Evolutionary conservation across 768 basidiomycete genomes (phyloP).

Genomic region (Pulveroboletus sp.): DNA sequence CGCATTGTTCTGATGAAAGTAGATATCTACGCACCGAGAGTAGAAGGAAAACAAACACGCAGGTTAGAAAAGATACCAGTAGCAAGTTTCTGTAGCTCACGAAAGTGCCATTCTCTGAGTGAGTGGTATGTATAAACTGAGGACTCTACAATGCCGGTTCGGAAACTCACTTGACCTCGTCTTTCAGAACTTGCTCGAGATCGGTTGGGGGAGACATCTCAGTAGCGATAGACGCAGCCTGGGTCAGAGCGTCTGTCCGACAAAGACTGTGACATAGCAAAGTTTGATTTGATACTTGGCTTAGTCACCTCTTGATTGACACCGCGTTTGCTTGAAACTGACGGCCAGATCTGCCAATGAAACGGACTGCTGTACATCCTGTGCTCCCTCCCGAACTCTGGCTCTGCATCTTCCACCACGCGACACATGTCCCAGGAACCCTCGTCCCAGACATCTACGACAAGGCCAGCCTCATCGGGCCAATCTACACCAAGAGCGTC

Average conservation of each 20-base stretch:
- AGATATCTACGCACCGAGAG: constrained; percentile 52
- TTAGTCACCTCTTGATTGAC: too few relatives aligned
- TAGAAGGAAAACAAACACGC: neutral
- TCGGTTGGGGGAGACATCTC: constrained; percentile 45
- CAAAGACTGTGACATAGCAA: too few relatives aligned
- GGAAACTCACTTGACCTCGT: constrained; percentile 57
- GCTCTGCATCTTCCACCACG: constrained; percentile 21
- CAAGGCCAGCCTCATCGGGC: constrained; percentile 10
- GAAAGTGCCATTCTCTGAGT: constrained; percentile 75
- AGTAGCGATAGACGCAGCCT: too few relatives aligned
- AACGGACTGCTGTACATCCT: neutral
- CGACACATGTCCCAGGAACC: constrained; percentile 16
- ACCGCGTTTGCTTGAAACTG: too few relatives aligned
- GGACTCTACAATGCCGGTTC: neutral
- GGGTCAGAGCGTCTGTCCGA: too few relatives aligned
- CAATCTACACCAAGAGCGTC: constrained; percentile 1
- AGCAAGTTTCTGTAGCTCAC: constrained; percentile 36
- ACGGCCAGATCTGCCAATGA: too few relatives aligned
- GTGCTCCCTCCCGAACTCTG: constrained; percentile 24
- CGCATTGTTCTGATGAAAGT: constrained; percentile 67
- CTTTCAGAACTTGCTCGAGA: constrained; percentile 51
- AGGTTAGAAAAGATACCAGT: neutral
- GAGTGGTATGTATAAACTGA: neutral
- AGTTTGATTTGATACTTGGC: too few relatives aligned
- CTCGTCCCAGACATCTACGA: constrained; percentile 25